phyloP scores from a whole-genome alignment of 257 asterid species.

The Haberlea rhodopensis region DNA sequence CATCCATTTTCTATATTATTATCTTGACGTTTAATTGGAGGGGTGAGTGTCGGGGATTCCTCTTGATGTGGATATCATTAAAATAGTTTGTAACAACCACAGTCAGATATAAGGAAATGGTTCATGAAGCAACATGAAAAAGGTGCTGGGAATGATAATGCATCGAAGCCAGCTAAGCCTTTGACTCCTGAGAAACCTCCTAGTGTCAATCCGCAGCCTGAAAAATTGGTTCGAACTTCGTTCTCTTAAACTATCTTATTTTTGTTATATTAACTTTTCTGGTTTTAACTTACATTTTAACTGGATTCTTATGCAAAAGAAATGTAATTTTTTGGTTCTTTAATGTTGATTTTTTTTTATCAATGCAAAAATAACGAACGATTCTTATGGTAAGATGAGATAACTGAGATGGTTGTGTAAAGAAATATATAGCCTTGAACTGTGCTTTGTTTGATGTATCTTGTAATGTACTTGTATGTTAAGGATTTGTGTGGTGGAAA shows the following conservation, averaged over 20 bases:
- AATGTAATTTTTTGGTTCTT: not conserved
- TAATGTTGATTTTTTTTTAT: not conserved
- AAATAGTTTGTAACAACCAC: slow-evolving; percentile 17
- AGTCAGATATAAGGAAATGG: slow-evolving; percentile 97
- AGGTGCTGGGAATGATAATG: slow-evolving; percentile 51
- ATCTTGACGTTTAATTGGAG: not conserved
- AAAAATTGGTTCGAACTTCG: slow-evolving; percentile 37
- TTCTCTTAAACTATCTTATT: not conserved
- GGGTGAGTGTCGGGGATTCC: no score
- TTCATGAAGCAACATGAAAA: slow-evolving; percentile 71
- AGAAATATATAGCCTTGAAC: not conserved
- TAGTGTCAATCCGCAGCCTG: slow-evolving; percentile 38
- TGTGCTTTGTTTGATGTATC: not conserved
- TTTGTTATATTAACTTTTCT: slow-evolving; percentile 5
- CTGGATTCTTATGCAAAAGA: slow-evolving; percentile 23
- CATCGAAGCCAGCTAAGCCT: slow-evolving; percentile 42
- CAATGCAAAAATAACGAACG: not conserved
- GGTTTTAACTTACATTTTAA: not conserved
- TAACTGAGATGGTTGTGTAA: slow-evolving; percentile 1
- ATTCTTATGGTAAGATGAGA: not conserved
- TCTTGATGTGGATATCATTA: slow-evolving; percentile 5
- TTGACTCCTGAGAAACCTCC: slow-evolving; percentile 54
- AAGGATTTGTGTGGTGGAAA: not conserved
- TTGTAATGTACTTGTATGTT: not conserved
- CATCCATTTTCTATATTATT: not conserved